A percentile compares a stretch with the other conserved stretches of the same genome.
Conservation (phyloP, 257 asterid genomes). For the Penstemon davidsonii region DNA sequence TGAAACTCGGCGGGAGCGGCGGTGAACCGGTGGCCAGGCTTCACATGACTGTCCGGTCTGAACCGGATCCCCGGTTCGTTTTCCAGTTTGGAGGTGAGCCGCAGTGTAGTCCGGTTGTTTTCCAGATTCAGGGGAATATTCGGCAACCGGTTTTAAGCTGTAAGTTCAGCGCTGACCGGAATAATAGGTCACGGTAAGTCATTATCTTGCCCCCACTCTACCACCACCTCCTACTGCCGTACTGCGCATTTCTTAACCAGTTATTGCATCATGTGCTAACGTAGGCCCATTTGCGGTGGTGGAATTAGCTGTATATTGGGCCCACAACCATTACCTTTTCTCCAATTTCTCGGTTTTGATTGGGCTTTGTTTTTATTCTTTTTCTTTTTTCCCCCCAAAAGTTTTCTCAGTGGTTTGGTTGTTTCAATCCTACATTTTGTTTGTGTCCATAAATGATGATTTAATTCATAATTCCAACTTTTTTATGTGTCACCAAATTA, state of each 20-base stretch:
- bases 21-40: conserved; percentile 46
- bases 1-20: conserved; percentile 50
- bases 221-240: background rate
- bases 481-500: background rate
- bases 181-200: conserved; percentile 76
- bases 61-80: conserved; percentile 84
- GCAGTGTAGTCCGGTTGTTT: conserved; percentile 88
- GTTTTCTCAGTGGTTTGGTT: background rate
- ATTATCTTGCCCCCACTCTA: background rate
- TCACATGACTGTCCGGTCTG: conserved; percentile 67
- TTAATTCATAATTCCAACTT: background rate
- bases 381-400: background rate
- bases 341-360: background rate
- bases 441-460: conserved; percentile 2
- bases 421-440: conserved; percentile 13
- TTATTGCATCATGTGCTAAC: conserved; percentile 29
- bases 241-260: conserved; percentile 29
- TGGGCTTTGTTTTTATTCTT: background rate
- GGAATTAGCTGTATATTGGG: conserved; percentile 16
- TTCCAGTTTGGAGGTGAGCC: conserved; percentile 95
- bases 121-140: conserved; percentile 78
- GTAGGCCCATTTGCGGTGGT: conserved; percentile 24
- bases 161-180: conserved; percentile 80
- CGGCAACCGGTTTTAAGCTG: conserved; percentile 94
- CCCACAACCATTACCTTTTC: conserved; percentile 26